These are phyloP conservation scores for Capsicum baccatum DNA, from an alignment of 257 asterid genomes.

Conservation along the genomic window DNA sequence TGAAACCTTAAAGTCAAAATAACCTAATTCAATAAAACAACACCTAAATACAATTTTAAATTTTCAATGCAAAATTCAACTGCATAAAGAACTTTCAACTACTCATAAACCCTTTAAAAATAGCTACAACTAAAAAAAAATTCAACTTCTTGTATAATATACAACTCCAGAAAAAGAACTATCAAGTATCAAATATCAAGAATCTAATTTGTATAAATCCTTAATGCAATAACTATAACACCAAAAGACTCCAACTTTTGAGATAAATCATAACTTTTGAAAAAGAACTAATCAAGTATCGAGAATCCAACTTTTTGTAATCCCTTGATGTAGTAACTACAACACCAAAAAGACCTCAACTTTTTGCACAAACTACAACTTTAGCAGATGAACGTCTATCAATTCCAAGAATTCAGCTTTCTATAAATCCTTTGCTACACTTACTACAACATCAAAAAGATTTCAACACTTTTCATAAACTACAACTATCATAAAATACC, in stretches of 20 bases:
- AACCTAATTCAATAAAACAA: constrained; percentile 36
- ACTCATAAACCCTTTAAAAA: not conserved
- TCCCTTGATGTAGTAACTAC: not conserved
- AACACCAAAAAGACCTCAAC: constrained; percentile 33
- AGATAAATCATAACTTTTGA: constrained; percentile 33
- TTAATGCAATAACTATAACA: constrained; percentile 6
- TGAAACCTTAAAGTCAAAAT: constrained; percentile 28
- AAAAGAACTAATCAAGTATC: not conserved
- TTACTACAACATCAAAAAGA: too few species aligned
- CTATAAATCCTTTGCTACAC: too few species aligned
- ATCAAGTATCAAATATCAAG: too few species aligned
- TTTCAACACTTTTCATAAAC: not conserved
- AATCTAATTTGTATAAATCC: not conserved
- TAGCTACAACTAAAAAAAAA: constrained; percentile 10
- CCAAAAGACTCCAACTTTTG: constrained; percentile 28
- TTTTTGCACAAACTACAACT: not conserved
- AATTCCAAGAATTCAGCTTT: too few species aligned
- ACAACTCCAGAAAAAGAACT: constrained; percentile 30
- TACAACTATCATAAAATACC: constrained; percentile 29
- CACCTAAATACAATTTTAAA: constrained; percentile 10
- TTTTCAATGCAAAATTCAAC: constrained; percentile 13
- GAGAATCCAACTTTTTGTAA: constrained; percentile 28
- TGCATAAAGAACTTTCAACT: not conserved
- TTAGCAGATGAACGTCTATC: too few species aligned
- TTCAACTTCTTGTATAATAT: constrained; percentile 29